These are phyloP conservation scores for Penicillium brasilianum DNA, from an alignment of 2,329 filamentous ascomycete genomes.

Conservation along the genomic window DNA sequence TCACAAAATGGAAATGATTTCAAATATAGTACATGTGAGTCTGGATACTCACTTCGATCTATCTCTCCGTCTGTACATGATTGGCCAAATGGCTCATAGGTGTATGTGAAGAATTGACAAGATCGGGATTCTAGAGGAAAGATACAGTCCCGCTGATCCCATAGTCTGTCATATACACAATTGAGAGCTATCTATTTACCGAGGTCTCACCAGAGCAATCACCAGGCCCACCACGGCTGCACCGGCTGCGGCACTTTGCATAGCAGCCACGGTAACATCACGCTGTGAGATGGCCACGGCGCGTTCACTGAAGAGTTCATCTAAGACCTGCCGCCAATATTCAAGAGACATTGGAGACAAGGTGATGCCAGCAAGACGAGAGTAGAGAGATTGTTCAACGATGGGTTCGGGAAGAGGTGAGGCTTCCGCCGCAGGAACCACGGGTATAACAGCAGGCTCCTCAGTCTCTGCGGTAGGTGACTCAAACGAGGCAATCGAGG, in stretches of 20 bases:
- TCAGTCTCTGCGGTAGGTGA: constrained; percentile 4
- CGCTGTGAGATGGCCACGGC: constrained; percentile 67
- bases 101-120: neutral
- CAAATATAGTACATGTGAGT: constrained; percentile 23
- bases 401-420: constrained; percentile 2
- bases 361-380: constrained; percentile 31
- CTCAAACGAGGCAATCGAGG: constrained; percentile 10
- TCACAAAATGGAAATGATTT: neutral
- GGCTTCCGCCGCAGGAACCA: constrained; percentile 8
- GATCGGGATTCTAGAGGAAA: neutral
- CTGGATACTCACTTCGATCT: constrained; percentile 16
- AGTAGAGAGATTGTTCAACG: constrained; percentile 26
- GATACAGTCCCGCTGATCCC: neutral
- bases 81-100: neutral
- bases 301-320: constrained; percentile 70
- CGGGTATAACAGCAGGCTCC: constrained; percentile 3
- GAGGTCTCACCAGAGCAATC: constrained; percentile 56
- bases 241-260: constrained; percentile 71
- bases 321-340: constrained; percentile 56
- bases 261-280: constrained; percentile 70
- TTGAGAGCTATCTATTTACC: constrained; percentile 33
- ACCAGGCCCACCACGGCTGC: constrained; percentile 62
- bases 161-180: constrained; percentile 18
- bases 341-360: constrained; percentile 39
- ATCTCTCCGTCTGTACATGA: constrained; percentile 25